phyloP scores from a whole-genome alignment of 1,139 yeast species.

The Kodamaea arcana region DNA sequence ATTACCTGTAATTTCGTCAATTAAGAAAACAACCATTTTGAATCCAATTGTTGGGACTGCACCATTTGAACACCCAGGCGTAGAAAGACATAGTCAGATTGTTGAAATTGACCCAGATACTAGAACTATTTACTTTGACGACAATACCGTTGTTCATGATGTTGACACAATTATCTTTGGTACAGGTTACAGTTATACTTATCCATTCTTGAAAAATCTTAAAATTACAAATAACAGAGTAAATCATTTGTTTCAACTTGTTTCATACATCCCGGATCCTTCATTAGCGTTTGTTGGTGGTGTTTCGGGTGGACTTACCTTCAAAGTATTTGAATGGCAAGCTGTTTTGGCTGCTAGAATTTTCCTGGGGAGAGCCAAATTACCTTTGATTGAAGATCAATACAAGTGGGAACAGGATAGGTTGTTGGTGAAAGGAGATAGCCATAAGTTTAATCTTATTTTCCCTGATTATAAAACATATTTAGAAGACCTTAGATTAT shows the following conservation, averaged over 20 bases:
- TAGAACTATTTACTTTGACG: slow-evolving; percentile 21
- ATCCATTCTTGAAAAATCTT: slow-evolving; percentile 37
- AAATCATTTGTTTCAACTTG: slow-evolving; percentile 36
- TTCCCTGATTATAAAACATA: slow-evolving; percentile 22
- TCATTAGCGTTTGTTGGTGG: slow-evolving; percentile 38
- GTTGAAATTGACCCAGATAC: slow-evolving; percentile 19
- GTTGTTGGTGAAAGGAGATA: slow-evolving; percentile 16
- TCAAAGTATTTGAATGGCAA: slow-evolving; percentile 47
- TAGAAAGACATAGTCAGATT: slow-evolving; percentile 15
- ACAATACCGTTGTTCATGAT: slow-evolving; percentile 21
- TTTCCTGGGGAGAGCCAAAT: slow-evolving; percentile 36
- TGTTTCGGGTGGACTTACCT: slow-evolving; percentile 40
- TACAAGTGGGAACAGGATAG: slow-evolving; percentile 25
- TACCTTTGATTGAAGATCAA: slow-evolving; percentile 33
- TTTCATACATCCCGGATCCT: slow-evolving; percentile 45
- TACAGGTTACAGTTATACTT: slow-evolving; percentile 44
- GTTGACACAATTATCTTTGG: slow-evolving; percentile 43
- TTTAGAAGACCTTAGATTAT: slow-evolving; percentile 18
- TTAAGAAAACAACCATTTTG: slow-evolving; percentile 7
- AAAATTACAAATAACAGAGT: slow-evolving; percentile 31
- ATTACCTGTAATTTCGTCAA: slow-evolving; percentile 16
- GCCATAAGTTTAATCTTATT: slow-evolving; percentile 14
- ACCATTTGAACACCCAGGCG: slow-evolving; percentile 14
- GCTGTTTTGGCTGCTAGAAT: slow-evolving; percentile 40
- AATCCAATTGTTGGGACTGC: slow-evolving; percentile 8